A percentile compares a stretch with the other conserved stretches of the same genome.
phyloP scores from a whole-genome alignment of 1,284 basidiomycete genomes.

The Cutaneotrichosporon sp. region DNA sequence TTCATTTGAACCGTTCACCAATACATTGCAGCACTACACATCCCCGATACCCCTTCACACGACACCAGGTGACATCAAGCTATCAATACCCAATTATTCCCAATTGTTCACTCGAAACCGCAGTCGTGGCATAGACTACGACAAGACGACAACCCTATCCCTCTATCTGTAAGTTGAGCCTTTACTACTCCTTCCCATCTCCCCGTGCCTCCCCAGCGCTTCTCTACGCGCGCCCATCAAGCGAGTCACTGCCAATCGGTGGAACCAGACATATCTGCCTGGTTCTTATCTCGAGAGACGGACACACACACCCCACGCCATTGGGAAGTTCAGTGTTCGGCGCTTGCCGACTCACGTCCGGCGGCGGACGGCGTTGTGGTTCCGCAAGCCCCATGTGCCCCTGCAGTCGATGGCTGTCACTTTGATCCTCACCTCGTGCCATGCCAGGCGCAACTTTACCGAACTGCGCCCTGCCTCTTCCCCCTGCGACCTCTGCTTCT shows the following conservation, averaged over 20 bases:
- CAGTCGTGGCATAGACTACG: not conserved
- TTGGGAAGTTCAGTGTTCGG: not conserved
- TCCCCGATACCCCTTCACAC: not conserved
- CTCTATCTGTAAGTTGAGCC: not conserved
- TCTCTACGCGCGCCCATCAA: not conserved
- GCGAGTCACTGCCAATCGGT: not conserved
- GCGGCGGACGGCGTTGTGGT: not conserved
- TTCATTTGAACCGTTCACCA: conserved; percentile 2
- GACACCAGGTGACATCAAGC: not conserved
- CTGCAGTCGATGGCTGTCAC: not conserved
- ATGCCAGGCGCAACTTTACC: not conserved
- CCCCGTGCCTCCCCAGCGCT: no score
- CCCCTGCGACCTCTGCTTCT: not conserved
- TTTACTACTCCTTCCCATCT: not conserved
- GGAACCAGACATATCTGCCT: not conserved
- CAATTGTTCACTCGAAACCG: not conserved
- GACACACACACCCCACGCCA: not conserved
- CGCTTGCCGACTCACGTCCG: not conserved
- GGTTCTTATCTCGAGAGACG: not conserved
- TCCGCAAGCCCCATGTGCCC: not conserved
- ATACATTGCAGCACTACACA: not conserved
- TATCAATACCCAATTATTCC: not conserved
- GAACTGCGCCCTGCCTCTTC: not conserved
- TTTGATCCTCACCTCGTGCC: not conserved
- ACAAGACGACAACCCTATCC: not conserved